Percentiles rank a stretch among this genome's conserved stretches.
Evolutionary conservation across 768 basidiomycete genomes (phyloP).

Genomic region (Suillus alpinus): DNA sequence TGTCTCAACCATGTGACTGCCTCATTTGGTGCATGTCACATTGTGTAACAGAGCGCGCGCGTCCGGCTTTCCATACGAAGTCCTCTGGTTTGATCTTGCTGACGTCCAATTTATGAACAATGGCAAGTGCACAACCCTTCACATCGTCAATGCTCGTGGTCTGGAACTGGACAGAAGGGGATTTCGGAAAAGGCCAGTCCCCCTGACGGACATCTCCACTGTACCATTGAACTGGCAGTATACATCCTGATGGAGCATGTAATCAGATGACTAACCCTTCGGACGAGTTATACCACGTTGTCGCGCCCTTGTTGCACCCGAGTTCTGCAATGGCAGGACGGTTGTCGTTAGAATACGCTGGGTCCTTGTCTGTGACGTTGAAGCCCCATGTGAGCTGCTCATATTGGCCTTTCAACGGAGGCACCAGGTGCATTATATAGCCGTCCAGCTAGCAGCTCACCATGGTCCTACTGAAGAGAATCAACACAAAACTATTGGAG

Average conservation of each 20-base stretch:
- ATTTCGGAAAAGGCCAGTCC: conserved; percentile 23
- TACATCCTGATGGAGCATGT: neutral
- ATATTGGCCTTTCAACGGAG: neutral
- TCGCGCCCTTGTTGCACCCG: conserved; percentile 32
- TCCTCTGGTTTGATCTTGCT: conserved; percentile 37
- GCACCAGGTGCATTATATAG: neutral
- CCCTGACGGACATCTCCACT: conserved; percentile 22
- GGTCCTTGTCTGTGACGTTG: conserved; percentile 29
- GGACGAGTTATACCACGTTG: conserved; percentile 18
- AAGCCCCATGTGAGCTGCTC: conserved; percentile 29
- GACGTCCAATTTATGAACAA: conserved; percentile 41
- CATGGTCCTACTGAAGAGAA: neutral
- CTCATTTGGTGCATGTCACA: no score
- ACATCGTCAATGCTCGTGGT: conserved; percentile 30
- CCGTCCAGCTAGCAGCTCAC: neutral
- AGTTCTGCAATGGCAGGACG: conserved; percentile 28
- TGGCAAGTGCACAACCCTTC: conserved; percentile 40
- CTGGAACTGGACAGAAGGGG: conserved; percentile 22
- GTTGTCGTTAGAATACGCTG: conserved; percentile 30
- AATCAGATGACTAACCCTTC: conserved; percentile 14
- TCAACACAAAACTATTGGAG: neutral
- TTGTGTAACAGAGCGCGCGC: no score
- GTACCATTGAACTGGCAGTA: neutral
- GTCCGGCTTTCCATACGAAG: conserved; percentile 16
- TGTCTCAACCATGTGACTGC: no score